Conservation (phyloP, 164 flowering plant species). For the Tinospora cordifolia region DNA sequence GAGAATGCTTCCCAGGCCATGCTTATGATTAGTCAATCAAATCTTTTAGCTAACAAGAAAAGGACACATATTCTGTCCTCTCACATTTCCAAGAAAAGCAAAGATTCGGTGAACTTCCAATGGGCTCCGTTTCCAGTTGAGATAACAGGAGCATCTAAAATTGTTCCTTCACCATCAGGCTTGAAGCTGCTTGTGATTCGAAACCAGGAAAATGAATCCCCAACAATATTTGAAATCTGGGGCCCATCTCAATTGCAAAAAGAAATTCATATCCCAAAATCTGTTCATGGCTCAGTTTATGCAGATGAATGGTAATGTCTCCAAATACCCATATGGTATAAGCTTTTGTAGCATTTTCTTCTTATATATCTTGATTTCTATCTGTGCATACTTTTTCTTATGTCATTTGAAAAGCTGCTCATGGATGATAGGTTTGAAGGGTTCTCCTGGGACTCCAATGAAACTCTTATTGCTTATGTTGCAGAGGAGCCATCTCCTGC, state of each 20-base stretch:
- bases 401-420: not conserved
- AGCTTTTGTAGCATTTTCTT: not conserved
- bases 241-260: conserved; percentile 57
- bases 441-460: conserved; percentile 79
- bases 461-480: conserved; percentile 78
- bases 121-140: conserved; percentile 98
- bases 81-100: conserved; percentile 34
- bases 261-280: conserved; percentile 64
- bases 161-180: conserved; percentile 91
- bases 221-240: conserved; percentile 83
- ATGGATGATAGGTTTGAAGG: conserved; percentile 79
- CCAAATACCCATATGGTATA: not conserved
- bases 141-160: conserved; percentile 57
- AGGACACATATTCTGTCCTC: conserved; percentile 55
- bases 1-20: conserved; percentile 58
- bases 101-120: conserved; percentile 40
- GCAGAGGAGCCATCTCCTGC: conserved; percentile 80
- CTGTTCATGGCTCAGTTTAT: conserved; percentile 83
- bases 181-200: conserved; percentile 68
- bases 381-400: not conserved
- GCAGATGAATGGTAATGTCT: conserved; percentile 80
- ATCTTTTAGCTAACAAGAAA: conserved; percentile 73
- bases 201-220: conserved; percentile 73
- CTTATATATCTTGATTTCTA: not conserved
- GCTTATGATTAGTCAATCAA: conserved; percentile 70